phyloP scores from a whole-genome alignment of 345 rosid genomes.

The Salix arbutifolia region DNA sequence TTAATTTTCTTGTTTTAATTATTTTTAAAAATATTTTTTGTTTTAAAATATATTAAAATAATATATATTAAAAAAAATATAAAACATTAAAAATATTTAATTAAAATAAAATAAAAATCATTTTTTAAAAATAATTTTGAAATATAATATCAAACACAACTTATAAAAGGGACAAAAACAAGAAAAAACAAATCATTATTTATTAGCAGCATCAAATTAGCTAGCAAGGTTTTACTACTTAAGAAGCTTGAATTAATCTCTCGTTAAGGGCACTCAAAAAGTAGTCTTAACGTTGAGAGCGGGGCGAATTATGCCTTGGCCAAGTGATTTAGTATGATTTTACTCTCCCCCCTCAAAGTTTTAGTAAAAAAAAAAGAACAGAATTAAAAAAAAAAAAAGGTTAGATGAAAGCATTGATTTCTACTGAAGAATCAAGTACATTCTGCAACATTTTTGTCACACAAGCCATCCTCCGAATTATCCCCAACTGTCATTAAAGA shows the following conservation, averaged over 20 bases:
- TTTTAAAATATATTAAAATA: no score
- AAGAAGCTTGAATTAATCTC: not conserved
- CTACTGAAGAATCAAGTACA: conserved; percentile 9
- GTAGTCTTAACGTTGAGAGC: not conserved
- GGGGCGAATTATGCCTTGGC: not conserved
- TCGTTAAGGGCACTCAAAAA: not conserved
- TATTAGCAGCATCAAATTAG: not conserved
- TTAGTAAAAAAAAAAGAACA: not conserved
- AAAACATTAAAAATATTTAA: no score
- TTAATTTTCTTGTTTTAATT: no score
- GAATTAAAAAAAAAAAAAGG: not conserved
- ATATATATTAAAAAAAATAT: no score
- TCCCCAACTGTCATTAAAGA: not conserved
- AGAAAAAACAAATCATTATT: no score
- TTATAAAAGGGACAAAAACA: not conserved
- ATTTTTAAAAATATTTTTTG: no score
- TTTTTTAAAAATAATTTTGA: no score
- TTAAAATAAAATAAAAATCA: no score
- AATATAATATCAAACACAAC: rapidly evolving
- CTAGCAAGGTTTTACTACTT: not conserved
- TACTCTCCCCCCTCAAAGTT: not conserved
- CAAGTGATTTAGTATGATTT: not conserved
- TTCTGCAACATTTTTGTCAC: conserved; percentile 17
- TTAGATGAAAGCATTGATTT: not conserved
- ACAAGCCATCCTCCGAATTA: conserved; percentile 3